phyloP scores from a whole-genome alignment of 495 filamentous ascomycete genomes.

The Podospora didyma region DNA sequence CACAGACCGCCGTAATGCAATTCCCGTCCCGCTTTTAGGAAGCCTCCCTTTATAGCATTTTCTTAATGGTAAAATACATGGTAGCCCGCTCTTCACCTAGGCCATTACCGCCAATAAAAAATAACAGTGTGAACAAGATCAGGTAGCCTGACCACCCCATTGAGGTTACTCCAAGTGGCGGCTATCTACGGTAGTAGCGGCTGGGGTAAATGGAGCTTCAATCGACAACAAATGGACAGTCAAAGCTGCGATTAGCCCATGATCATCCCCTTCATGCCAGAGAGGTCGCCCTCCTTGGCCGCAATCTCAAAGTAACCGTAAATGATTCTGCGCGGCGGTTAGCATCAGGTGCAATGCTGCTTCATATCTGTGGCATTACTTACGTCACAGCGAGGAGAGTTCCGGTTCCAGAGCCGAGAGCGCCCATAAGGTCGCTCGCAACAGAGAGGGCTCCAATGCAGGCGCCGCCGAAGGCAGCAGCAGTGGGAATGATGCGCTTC shows the following conservation, averaged over 20 bases:
- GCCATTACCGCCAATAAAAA: constrained; percentile 19
- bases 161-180: constrained; percentile 2
- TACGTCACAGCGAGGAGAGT: constrained; percentile 98
- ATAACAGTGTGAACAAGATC: constrained; percentile 15
- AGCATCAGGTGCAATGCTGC: constrained; percentile 14
- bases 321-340: constrained; percentile 67
- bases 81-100: constrained; percentile 13
- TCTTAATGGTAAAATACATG: constrained; percentile 26
- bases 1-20: constrained; percentile 19
- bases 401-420: constrained; percentile 94
- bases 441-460: constrained; percentile 98
- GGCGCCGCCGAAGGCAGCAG: constrained; percentile 96
- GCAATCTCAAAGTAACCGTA: constrained; percentile 99
- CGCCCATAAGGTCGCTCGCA: constrained; percentile 90
- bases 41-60: constrained; percentile 18
- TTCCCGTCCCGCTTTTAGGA: constrained; percentile 16
- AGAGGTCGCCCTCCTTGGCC: constrained; percentile 94
- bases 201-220: not conserved
- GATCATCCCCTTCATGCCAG: constrained; percentile 86
- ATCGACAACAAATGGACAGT: not conserved
- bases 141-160: constrained; percentile 1
- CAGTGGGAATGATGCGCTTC: constrained; percentile 97
- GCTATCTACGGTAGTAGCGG: not conserved
- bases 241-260: constrained; percentile 44
- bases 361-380: constrained; percentile 41